Base-by-base conservation (phyloP, 176 grass and related monocot genomes). In the Avena eriantha region DNA sequence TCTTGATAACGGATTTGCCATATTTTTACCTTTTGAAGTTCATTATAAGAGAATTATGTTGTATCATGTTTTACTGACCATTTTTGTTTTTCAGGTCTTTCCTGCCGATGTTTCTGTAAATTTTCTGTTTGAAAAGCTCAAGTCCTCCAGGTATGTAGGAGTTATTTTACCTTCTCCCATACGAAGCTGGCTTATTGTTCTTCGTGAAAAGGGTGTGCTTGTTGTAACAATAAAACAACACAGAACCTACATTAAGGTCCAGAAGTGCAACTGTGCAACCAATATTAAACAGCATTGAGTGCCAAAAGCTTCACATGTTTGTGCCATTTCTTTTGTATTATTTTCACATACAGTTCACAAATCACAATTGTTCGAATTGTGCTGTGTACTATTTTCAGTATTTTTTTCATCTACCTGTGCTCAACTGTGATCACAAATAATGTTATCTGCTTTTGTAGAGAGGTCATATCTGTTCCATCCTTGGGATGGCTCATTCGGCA, bases 81-180 rank as follows among this genome's bases (percentile, higher is more conserved):
- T 88, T 85, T 76, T 89, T 77, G 24, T 19, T 77, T 79, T 91
- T 69, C 90, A 98, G 97, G 91, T 98, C 46, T 91, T 94, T 57
- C 97, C 97, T 78, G 82, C 80, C 77, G 97, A 94, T 92, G 58
- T 91, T 10, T 85, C 71, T 88, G 58, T 96, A 82, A 91, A 91
- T 86, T 88, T 69, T 87, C 58, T 91, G 68, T 58, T 94, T 94
- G 84, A 96, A 19, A 93, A 72, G 31, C 39, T 96, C 59, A 86
- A 91, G 41, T 88, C 88, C 35, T 91, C 85, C 35, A 88, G 93
- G 96, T 98, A 91, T 76, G 75, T 21, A 64, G 3, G 56, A 94
- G 64, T 91, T 83, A 55, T 72, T 73, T 73, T 77, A 51, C 50
- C 33, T 77, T 80, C 12, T 75, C 10, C 55, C 21, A 58, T 79